These are phyloP conservation scores for Microdochium nivale DNA, from an alignment of 2,329 filamentous ascomycete genomes.

Conservation along the genomic window DNA sequence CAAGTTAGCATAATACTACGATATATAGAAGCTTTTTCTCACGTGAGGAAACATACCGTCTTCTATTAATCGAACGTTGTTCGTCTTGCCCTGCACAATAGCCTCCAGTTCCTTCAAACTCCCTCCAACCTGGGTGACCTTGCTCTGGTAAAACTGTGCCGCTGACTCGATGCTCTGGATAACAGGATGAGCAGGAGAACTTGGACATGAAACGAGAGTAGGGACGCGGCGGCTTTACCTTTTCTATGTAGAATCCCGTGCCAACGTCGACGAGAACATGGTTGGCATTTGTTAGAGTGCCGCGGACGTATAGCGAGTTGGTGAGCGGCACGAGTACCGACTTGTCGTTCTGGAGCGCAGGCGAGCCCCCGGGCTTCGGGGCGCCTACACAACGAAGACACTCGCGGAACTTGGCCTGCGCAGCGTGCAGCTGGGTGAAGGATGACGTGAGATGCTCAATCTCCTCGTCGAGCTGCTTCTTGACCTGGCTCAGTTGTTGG, in stretches of 20 bases:
- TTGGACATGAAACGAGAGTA: background rate
- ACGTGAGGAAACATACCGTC: slow-evolving; percentile 50
- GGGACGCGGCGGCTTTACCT: slow-evolving; percentile 40
- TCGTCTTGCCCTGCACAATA: slow-evolving; percentile 63
- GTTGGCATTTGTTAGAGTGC: slow-evolving; percentile 63
- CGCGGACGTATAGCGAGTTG: slow-evolving; percentile 88
- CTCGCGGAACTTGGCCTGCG: slow-evolving; percentile 86
- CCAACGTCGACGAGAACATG: slow-evolving; percentile 86
- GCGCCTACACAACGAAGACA: slow-evolving; percentile 65
- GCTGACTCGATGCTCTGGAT: slow-evolving; percentile 43
- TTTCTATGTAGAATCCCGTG: slow-evolving; percentile 92
- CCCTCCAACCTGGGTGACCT: slow-evolving; percentile 41
- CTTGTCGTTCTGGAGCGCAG: slow-evolving; percentile 26
- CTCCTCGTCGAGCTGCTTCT: slow-evolving; percentile 94
- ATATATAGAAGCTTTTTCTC: background rate
- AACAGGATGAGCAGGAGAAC: slow-evolving; percentile 5
- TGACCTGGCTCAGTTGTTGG: slow-evolving; percentile 82
- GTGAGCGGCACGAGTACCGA: slow-evolving; percentile 86
- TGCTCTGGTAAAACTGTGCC: slow-evolving; percentile 46
- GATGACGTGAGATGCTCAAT: slow-evolving; percentile 89
- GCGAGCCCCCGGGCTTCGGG: slow-evolving; percentile 1
- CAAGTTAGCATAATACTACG: slow-evolving; percentile 3
- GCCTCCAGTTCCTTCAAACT: slow-evolving; percentile 49
- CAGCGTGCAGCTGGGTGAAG: slow-evolving; percentile 80
- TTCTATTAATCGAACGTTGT: slow-evolving; percentile 79